Base-by-base conservation (phyloP, 306 rosid genomes). In the Betula pendula region DNA sequence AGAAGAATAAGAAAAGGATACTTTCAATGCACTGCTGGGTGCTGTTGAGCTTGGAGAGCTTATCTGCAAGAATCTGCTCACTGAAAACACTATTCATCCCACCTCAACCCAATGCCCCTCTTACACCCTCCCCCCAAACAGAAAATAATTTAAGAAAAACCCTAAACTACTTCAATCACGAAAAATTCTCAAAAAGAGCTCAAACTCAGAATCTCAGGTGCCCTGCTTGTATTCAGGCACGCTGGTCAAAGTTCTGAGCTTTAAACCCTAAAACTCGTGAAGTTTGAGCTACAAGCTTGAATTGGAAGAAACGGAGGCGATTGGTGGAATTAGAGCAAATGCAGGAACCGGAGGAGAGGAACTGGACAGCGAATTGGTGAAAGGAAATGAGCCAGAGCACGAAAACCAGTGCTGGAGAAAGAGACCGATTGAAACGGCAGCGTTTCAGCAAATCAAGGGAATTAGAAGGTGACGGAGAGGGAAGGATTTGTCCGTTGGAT, bases 21-120 rank as follows among this genome's bases (percentile, higher is more conserved):
- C 98, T 92, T 83, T 90, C 96, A 45, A 92, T 94, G 81, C 93
- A 85, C 76, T 86, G 92, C 85, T 94, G 97, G 79, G 95, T 88
- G 86, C 84, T 90, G 87, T 89, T 90, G 83, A 90, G 92, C 97
- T 88, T 94, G 78, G 96, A 84, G 40, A 94, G 90, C 90, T 89
- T 92, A 76, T 94, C 98, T 1, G 87, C 95, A 79, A 92, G 96
- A 72, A 90, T 82, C 83, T 87, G 89, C 81, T 94, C 96, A 68
- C 84, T 81, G 89, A 92, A 94, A 47, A 86, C 89, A 72, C 88
- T 90, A 88, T 82, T 88, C 97, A 89, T 92, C 88, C 83, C 85
- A 79, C 77, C 73, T 70, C 70, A 60, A 73, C 43, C 48, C 68
- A 60, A 51, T 43, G 40, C 77, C 16, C 60, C 80, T 56, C 74